Conservation (phyloP, 441 rosid species). For the Viola pubescens region DNA sequence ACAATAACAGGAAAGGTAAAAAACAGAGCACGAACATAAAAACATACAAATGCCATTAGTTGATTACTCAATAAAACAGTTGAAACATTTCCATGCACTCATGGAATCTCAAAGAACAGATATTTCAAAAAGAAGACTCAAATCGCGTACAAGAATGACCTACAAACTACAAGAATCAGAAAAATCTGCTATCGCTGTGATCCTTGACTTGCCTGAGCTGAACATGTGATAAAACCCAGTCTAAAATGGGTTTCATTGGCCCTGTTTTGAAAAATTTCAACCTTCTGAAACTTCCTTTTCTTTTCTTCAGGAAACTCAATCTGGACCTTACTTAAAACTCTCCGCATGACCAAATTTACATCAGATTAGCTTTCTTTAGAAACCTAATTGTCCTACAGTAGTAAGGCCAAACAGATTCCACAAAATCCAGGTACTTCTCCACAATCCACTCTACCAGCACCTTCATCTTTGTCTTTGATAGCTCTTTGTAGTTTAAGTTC, state of each 20-base stretch:
- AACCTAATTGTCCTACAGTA: conserved; percentile 92
- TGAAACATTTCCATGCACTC: conserved; percentile 10
- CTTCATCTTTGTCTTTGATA: conserved; percentile 46
- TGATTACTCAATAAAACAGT: conserved; percentile 9
- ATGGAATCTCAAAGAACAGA: conserved; percentile 18
- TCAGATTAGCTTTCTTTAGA: conserved; percentile 80
- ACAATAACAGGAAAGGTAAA: no score
- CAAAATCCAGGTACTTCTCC: conserved; percentile 71
- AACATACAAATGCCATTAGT: conserved; percentile 8
- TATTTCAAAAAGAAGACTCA: conserved; percentile 7
- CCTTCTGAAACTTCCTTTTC: conserved; percentile 1
- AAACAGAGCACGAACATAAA: no score
- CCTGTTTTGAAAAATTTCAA: conserved; percentile 24
- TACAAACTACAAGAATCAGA: conserved; percentile 19
- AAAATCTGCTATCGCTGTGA: conserved; percentile 14
- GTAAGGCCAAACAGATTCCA: conserved; percentile 89
- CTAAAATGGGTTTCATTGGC: conserved; percentile 27
- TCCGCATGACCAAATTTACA: conserved; percentile 24
- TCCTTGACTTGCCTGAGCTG: conserved; percentile 18
- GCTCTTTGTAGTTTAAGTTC: conserved; percentile 59
- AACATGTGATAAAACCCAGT: conserved; percentile 10
- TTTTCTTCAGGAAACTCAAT: conserved; percentile 17
- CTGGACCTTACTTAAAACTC: conserved; percentile 14
- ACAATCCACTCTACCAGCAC: conserved; percentile 51
- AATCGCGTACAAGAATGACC: conserved; percentile 22